These are phyloP conservation scores for Fusarium veterinarium DNA, from an alignment of 2,329 filamentous ascomycete genomes.

Conservation along the genomic window DNA sequence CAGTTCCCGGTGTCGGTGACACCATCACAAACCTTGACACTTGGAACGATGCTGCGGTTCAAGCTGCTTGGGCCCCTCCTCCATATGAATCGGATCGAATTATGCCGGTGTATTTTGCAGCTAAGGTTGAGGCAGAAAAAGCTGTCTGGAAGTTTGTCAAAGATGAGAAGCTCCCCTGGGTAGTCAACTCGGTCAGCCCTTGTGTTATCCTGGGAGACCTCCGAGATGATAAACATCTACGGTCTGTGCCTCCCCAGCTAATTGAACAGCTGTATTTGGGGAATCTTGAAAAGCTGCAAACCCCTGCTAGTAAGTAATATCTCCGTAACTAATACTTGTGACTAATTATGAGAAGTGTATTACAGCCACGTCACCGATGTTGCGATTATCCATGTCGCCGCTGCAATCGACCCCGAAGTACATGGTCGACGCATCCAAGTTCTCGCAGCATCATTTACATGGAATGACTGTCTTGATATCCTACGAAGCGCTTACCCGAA, in stretches of 20 bases:
- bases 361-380: slow-evolving; percentile 30
- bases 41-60: slow-evolving; percentile 27
- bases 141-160: slow-evolving; percentile 32
- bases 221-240: slow-evolving; percentile 26
- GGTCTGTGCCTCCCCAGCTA: slow-evolving; percentile 31
- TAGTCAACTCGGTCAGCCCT: slow-evolving; percentile 37
- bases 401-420: slow-evolving; percentile 15
- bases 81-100: slow-evolving; percentile 14
- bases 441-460: slow-evolving; percentile 20
- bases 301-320: slow-evolving; percentile 12
- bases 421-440: slow-evolving; percentile 21
- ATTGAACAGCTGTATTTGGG: slow-evolving; percentile 31
- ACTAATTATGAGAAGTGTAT: slow-evolving; percentile 16
- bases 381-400: slow-evolving; percentile 27
- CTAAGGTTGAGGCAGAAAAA: slow-evolving; percentile 29
- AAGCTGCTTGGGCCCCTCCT: slow-evolving; percentile 29
- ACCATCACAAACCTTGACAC: slow-evolving; percentile 26
- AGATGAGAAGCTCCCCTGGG: slow-evolving; percentile 21
- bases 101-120: slow-evolving; percentile 19
- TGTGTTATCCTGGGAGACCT: slow-evolving; percentile 27
- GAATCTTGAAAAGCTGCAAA: slow-evolving; percentile 1
- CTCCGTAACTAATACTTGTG: fast-evolving
- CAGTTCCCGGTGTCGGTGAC: neutral
- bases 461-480: slow-evolving; percentile 25
- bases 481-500: slow-evolving; percentile 19